Evolutionary conservation across 441 rosid genomes (phyloP).

Genomic region (Erodium moschatum): DNA sequence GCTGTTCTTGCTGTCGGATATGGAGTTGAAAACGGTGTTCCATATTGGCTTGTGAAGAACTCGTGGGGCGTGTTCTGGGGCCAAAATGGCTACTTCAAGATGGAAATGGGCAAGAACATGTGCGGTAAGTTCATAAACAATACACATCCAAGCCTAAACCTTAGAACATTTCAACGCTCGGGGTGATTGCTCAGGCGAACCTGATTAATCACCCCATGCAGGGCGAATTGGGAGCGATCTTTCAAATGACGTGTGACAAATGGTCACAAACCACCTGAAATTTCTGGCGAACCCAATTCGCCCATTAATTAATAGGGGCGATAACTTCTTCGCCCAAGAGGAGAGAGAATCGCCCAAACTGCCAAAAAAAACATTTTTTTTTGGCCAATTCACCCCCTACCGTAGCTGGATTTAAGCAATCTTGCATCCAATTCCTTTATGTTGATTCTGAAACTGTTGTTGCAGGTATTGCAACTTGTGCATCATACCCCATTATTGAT

Average conservation of each 20-base stretch:
- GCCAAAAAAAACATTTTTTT: no score
- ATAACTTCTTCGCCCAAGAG: no score
- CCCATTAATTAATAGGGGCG: no score
- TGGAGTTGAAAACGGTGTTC: constrained; percentile 68
- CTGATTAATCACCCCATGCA: no score
- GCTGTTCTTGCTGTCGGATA: constrained; percentile 91
- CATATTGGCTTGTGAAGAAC: constrained; percentile 84
- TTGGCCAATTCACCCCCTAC: no score
- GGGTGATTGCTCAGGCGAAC: no score
- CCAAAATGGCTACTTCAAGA: constrained; percentile 75
- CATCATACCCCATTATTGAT: constrained; percentile 80
- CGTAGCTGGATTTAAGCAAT: neutral
- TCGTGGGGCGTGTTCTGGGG: constrained; percentile 90
- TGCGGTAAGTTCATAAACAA: constrained; percentile 52
- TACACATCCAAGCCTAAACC: neutral
- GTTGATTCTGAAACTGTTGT: neutral
- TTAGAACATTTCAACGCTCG: no score
- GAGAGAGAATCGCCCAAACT: no score
- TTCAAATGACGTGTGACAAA: no score
- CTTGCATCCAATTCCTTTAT: neutral
- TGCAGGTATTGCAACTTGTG: constrained; percentile 84
- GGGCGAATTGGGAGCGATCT: no score
- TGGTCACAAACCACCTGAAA: no score
- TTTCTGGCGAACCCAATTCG: no score
- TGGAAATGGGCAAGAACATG: constrained; percentile 90